Base-by-base conservation (phyloP, 164 flowering plant species). In the Sextonia rubra region DNA sequence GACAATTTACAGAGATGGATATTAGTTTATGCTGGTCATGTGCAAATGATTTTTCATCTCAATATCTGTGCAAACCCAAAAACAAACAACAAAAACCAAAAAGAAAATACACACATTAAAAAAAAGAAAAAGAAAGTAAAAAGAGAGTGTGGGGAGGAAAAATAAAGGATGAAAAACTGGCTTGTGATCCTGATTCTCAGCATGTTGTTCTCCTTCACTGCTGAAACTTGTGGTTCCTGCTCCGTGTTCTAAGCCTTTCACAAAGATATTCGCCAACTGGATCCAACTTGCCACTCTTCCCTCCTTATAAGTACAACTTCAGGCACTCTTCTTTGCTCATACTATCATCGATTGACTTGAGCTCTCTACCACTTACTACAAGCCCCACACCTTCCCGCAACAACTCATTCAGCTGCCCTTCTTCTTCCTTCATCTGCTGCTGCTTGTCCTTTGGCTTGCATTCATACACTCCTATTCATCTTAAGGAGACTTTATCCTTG, bases 221-320 rank as follows among this genome's bases (percentile, higher is more conserved):
- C 5, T 18, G 17, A 15, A 52, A 14, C 58, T 52, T 52, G 58
- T 52, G 58, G 58, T 18, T 52, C n/a, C 14, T 52, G 20, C 17
- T 15, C 58, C 17, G 12, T 74, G 47, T 68, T 64, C 69, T n/a
- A 47, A 60, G 70, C 58, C 64, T 37, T 64, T 27, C 56, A 3
- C 56, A 73, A 75, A 79, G 68, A 78, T 80, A 85, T 85, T 83
- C 88, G 71, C 83, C 90, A 84, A 84, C 83, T 83, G 82, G 86
- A 82, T 74, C 64, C 68, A 73, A 74, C 77, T 64, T 74, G 67
- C 71, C 74, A 72, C 66, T 70, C 60, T 78, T 71, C 68, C 77
- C 71, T 76, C 76, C 78, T 75, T 85, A 86, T 83, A 88, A 82
- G 75, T 71, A 82, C 78, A 78, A 63, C 67, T 75, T 68, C 66